Base-by-base conservation (phyloP, 371 early-diverging fungal species). In the Mucor ambiguus region DNA sequence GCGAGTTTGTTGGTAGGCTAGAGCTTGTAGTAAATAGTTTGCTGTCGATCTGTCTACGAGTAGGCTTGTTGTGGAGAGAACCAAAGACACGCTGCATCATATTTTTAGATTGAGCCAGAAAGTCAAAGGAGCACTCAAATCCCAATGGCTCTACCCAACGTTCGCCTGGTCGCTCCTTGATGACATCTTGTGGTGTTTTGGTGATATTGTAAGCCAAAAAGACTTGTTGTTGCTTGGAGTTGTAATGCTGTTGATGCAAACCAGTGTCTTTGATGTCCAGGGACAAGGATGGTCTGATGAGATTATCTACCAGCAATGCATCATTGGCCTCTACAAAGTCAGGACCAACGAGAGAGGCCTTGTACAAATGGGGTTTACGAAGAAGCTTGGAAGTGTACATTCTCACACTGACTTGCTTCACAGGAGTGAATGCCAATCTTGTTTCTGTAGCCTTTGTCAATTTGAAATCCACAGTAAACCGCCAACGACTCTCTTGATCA, bases 401-500 rank as follows among this genome's bases (percentile, higher is more conserved):
- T 11, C 57, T 56, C 12, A 69, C 37, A 56, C 55, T 61, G 24
- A 52, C 54, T 8, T 20, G 26, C 16, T 67, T 35, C 5, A 71
- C 54, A 14, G 71, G 71, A 24, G 54, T 54, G 22, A 71, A 71
- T 10, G 57, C 61, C 1, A 69, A 38, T n/a, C 65, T 43, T 35
- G 56, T 48, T 3, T 54, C 20, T 4, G 61, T 65, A 22, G 65
- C 58, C 11, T 67, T 66, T 3, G 54, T 46, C 5, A 71, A 24
- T 18, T 62, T 58, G 28, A 71, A 60, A 64, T 71, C 71, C 7
- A 69, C 63, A 38, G 69, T 69, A 32, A 58, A 68, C 20, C 63
- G 63, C 71, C 69, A 68, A 20, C 57, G 63, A n/a, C 29, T 49
- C 30, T 71, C 69, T 43, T 71, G 71, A 35, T 68, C 63, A 29